Evolutionary conservation across 495 filamentous ascomycete species (phyloP).

Genomic region (Aspergillus nanangensis): DNA sequence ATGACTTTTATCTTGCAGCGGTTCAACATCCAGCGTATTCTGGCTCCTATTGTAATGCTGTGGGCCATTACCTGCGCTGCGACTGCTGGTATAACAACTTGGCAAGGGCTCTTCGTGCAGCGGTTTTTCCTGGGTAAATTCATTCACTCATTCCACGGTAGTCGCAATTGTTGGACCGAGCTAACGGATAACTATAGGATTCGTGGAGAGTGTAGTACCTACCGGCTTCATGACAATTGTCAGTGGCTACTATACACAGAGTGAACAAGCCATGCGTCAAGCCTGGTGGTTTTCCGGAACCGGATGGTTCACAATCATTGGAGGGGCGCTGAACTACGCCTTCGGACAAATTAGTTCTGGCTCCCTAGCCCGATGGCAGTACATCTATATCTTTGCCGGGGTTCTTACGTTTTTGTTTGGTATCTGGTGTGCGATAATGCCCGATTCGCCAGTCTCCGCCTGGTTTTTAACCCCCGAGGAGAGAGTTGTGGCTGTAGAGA

Average conservation of each 20-base stretch:
- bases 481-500: conserved; percentile 49
- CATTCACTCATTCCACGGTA: background rate
- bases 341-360: conserved; percentile 61
- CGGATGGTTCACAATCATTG: conserved; percentile 64
- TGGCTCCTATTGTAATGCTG: conserved; percentile 58
- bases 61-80: conserved; percentile 66
- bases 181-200: conserved; percentile 35
- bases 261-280: conserved; percentile 62
- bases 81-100: conserved; percentile 61
- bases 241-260: conserved; percentile 61
- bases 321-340: conserved; percentile 62
- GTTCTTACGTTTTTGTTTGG: conserved; percentile 62
- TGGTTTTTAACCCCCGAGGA: conserved; percentile 51
- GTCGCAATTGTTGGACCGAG: no score
- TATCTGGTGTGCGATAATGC: conserved; percentile 53
- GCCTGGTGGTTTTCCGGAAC: conserved; percentile 67
- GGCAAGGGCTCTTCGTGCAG: conserved; percentile 61
- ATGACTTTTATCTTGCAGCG: conserved; percentile 66
- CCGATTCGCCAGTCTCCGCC: conserved; percentile 48
- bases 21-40: conserved; percentile 56
- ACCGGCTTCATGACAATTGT: conserved; percentile 66
- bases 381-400: conserved; percentile 64
- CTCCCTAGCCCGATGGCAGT: conserved; percentile 57
- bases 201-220: conserved; percentile 63
- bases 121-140: conserved; percentile 60